A percentile compares a stretch with the other conserved stretches of the same genome.
phyloP scores from a whole-genome alignment of 139 green algal species.

The Auxenochlorella pyrenoidosa region DNA sequence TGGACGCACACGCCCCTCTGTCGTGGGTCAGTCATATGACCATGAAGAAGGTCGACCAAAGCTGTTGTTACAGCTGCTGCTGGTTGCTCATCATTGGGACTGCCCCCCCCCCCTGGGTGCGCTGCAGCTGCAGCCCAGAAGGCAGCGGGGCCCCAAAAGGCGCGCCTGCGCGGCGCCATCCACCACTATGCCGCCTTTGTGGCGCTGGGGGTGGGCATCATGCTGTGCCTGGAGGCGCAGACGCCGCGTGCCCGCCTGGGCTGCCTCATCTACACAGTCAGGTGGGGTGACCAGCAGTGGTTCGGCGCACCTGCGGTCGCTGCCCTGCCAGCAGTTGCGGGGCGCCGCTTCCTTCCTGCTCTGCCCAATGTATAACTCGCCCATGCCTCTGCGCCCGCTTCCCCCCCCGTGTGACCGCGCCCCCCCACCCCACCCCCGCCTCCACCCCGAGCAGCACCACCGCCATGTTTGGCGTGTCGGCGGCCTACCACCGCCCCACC shows the following conservation, averaged over 20 bases:
- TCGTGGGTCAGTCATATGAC: too few relatives aligned
- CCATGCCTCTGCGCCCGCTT: background rate
- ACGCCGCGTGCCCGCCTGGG: background rate
- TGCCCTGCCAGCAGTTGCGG: too few relatives aligned
- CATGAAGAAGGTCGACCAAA: too few relatives aligned
- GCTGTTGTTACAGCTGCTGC: too few relatives aligned
- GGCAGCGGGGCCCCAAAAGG: background rate
- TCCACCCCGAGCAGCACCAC: background rate
- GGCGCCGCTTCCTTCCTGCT: too few relatives aligned
- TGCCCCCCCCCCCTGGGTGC: too few relatives aligned
- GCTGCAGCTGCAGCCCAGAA: too few relatives aligned
- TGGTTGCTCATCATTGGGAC: too few relatives aligned
- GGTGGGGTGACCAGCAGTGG: background rate
- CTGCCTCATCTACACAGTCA: constrained; percentile 16
- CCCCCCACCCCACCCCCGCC: background rate
- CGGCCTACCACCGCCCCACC: constrained; percentile 23
- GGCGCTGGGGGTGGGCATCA: constrained; percentile 18
- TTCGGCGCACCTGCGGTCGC: too few relatives aligned
- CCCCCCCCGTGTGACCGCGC: background rate
- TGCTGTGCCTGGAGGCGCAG: constrained; percentile 22
- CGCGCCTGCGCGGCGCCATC: constrained; percentile 7
- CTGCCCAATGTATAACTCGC: too few relatives aligned
- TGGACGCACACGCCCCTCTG: too few relatives aligned
- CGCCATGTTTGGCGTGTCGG: constrained; percentile 21
- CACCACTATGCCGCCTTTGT: constrained; percentile 30